Conservation (phyloP, 805 yeast genomes). For the Wickerhamomyces mucosus region DNA sequence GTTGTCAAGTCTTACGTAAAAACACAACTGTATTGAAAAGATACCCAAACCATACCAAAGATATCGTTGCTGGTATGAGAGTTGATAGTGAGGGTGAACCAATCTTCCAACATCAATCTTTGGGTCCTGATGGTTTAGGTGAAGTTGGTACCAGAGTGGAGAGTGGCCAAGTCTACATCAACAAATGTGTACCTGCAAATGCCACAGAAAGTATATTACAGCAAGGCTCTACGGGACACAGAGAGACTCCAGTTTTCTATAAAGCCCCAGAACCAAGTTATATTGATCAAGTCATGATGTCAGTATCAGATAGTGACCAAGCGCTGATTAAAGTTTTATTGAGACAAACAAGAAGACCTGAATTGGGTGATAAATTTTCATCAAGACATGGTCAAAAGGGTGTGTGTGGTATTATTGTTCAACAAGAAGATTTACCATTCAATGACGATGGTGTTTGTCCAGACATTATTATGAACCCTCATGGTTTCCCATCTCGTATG, state of each 20-base stretch:
- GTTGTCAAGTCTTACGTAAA: conserved; percentile 92
- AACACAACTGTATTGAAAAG: conserved; percentile 84
- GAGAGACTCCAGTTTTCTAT: conserved; percentile 87
- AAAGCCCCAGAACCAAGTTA: conserved; percentile 94
- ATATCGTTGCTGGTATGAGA: conserved; percentile 85
- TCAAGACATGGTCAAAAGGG: conserved; percentile 99
- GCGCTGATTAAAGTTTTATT: conserved; percentile 85
- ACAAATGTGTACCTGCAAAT: conserved; percentile 85
- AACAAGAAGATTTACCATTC: conserved; percentile 95
- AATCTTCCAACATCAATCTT: conserved; percentile 72
- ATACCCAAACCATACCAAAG: conserved; percentile 90
- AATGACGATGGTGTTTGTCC: conserved; percentile 88
- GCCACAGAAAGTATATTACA: conserved; percentile 48
- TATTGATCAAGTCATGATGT: conserved; percentile 96
- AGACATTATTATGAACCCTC: conserved; percentile 97
- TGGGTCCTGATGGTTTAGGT: conserved; percentile 94
- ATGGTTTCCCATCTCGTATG: conserved; percentile 99
- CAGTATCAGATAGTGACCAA: conserved; percentile 91
- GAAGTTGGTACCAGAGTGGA: conserved; percentile 89
- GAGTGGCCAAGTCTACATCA: conserved; percentile 89
- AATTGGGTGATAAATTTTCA: conserved; percentile 93
- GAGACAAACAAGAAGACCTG: conserved; percentile 95
- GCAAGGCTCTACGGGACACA: conserved; percentile 40
- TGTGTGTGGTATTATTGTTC: conserved; percentile 97
- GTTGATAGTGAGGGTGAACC: conserved; percentile 75